Conservation (phyloP, 2,329 filamentous ascomycete species). For the Cladosporium cucumerinum region DNA sequence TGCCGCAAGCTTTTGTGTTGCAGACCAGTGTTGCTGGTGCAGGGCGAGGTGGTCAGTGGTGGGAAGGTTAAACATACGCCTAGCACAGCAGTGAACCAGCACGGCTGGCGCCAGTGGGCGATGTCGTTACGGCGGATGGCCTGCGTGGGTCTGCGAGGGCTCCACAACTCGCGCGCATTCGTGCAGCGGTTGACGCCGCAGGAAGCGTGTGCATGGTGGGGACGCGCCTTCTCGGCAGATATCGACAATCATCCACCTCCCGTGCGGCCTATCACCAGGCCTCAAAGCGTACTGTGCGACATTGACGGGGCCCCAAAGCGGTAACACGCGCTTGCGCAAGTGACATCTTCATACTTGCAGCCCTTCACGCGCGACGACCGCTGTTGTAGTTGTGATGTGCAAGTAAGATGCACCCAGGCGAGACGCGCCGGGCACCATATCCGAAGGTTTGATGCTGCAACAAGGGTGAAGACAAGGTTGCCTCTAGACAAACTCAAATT, state of each 20-base stretch:
- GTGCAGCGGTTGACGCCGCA: constrained; percentile 10
- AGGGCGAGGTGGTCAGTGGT: constrained; percentile 9
- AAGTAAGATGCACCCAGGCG: constrained; percentile 1
- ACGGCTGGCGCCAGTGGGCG: not conserved
- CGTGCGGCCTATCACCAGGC: constrained; percentile 9
- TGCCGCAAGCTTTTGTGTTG: constrained; percentile 12
- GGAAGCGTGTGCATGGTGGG: constrained; percentile 10
- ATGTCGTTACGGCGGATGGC: constrained; percentile 5
- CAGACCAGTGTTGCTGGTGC: constrained; percentile 13
- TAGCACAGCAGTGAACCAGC: constrained; percentile 7
- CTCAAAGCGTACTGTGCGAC: constrained; percentile 2
- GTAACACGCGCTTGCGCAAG: constrained; percentile 10
- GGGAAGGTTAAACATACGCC: constrained; percentile 12
- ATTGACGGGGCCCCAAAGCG: constrained; percentile 1
- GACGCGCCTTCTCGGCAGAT: constrained; percentile 13
- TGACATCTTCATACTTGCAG: constrained; percentile 10
- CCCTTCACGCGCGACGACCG: not conserved
- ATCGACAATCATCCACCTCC: not conserved
- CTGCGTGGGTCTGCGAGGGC: not conserved
- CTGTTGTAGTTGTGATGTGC: not conserved
- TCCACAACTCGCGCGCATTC: constrained; percentile 1
- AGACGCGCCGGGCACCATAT: constrained; percentile 7
- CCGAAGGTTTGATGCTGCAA: not conserved
- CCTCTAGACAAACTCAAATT: constrained; percentile 14
- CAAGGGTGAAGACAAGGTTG: constrained; percentile 14